Evolutionary conservation across 2,329 filamentous ascomycete species (phyloP), one percentile per base, ranked within the genome.

Genomic region (Paraphoma chrysanthemicola): DNA sequence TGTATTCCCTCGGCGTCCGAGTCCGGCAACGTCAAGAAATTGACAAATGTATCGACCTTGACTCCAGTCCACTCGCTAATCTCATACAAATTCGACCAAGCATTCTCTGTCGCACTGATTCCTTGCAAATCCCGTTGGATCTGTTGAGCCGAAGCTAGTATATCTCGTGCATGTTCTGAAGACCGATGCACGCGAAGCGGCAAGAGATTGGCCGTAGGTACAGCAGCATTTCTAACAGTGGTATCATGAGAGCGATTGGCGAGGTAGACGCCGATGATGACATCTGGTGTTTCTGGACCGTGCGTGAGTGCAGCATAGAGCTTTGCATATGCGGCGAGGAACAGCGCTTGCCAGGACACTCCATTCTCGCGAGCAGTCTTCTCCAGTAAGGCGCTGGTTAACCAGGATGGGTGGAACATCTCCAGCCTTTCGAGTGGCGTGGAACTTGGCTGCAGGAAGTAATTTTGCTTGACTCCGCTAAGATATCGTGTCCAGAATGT

Each of bases 181-280:
- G 42, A 78, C 60, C 6, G 73, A 29, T 63, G 70, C 1, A 95
- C 83, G 10, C 82, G 82, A 0, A 97, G 76, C 0, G 93, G 92
- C 1, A 96, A 83, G 4, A 97, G 81, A 63, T 90, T 93, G 17
- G 97, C 81, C 0, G 91, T 95, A 0, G 93, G 93, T 31, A 86
- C 88, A 0, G 83, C 64, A 2, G 85, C 78, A 0, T 79, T 71
- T 2, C 85, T 23, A 5, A 23, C 78, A 1, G 87, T 71, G 8
- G 83, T 75, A 18, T 80, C 78, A 10, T 84, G 79, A 0, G 84
- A 82, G 49, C 92, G 85, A 72, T 96, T 96, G 42, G 92, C 91
- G 8, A 96, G 84, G 73, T 97, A 97, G 18, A 97, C 77, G 1
- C 93, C 93, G 48, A 97, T 83, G 0, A 92, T 77, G 1, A 91